Percentiles rank a stretch among this genome's conserved stretches.
Conservation (phyloP, 306 rosid species). For the Casuarina equisetifolia region DNA sequence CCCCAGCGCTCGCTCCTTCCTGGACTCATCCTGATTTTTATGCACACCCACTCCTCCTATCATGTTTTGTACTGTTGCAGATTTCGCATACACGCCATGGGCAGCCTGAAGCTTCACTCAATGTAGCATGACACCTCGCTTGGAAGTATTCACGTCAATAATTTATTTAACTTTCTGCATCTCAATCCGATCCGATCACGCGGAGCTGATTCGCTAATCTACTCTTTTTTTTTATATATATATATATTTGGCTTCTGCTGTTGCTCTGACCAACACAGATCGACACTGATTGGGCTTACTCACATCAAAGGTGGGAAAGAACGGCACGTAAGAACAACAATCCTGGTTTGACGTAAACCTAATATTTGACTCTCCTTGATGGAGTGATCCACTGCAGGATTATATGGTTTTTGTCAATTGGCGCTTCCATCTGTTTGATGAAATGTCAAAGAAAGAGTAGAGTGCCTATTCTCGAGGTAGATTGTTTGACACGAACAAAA, state of each 20-base stretch:
- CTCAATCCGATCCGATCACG: not conserved
- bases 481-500: not conserved
- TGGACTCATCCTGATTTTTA: conserved; percentile 30
- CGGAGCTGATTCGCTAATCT: not conserved
- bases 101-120: not conserved
- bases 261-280: no score
- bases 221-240: not conserved
- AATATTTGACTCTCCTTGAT: conserved; percentile 19
- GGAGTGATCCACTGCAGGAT: not conserved
- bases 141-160: not conserved
- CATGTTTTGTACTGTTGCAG: not conserved
- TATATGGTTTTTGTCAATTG: no score
- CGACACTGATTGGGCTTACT: no score
- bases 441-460: not conserved
- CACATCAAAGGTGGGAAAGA: not conserved
- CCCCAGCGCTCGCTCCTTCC: conserved; percentile 40
- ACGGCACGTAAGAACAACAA: conserved; percentile 9
- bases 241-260: no score
- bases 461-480: not conserved
- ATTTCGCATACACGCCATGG: not conserved
- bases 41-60: no score
- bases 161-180: not conserved
- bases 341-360: conserved; percentile 34
- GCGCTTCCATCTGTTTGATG: no score
- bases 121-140: not conserved